Conservation (phyloP, 2,329 filamentous ascomycete species). For the Neoscytalidium dimidiatum region DNA sequence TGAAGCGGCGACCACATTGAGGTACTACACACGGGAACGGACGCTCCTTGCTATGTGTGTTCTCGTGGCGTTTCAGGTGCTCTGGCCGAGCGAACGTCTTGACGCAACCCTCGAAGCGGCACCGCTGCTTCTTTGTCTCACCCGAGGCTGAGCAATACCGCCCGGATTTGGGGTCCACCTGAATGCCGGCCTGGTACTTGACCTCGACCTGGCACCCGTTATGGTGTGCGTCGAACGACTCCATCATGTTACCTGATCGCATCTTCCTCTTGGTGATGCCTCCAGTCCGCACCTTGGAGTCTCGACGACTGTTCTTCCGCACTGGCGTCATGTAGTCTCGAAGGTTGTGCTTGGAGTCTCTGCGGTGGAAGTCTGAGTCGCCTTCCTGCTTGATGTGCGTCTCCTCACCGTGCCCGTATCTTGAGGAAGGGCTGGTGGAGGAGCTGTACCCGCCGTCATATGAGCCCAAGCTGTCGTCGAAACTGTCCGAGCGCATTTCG, state of each 20-base stretch:
- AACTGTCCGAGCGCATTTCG: constrained; percentile 19
- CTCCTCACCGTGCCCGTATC: constrained; percentile 24
- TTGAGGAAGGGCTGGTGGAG: constrained; percentile 22
- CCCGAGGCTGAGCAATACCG: constrained; percentile 14
- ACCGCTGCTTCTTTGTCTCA: constrained; percentile 22
- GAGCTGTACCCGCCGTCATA: constrained; percentile 19
- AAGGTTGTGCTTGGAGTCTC: constrained; percentile 25
- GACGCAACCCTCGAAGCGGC: constrained; percentile 17
- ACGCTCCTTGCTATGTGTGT: constrained; percentile 28
- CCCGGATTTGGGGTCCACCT: constrained; percentile 19
- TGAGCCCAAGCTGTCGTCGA: constrained; percentile 19
- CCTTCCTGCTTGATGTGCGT: constrained; percentile 27
- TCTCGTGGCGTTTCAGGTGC: constrained; percentile 33
- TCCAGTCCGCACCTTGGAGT: constrained; percentile 7
- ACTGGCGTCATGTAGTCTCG: constrained; percentile 26
- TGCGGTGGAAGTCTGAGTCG: constrained; percentile 25
- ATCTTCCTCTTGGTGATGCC: constrained; percentile 16
- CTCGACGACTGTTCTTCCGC: constrained; percentile 13
- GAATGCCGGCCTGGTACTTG: constrained; percentile 23
- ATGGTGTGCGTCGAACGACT: constrained; percentile 15
- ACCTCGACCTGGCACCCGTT: constrained; percentile 16
- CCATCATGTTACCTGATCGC: constrained; percentile 14
- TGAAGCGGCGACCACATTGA: constrained; percentile 31
- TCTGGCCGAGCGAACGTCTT: constrained; percentile 31
- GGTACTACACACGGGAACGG: constrained; percentile 27